Base-by-base conservation (phyloP, 257 asterid genomes). In the Orobanche coerulescens region DNA sequence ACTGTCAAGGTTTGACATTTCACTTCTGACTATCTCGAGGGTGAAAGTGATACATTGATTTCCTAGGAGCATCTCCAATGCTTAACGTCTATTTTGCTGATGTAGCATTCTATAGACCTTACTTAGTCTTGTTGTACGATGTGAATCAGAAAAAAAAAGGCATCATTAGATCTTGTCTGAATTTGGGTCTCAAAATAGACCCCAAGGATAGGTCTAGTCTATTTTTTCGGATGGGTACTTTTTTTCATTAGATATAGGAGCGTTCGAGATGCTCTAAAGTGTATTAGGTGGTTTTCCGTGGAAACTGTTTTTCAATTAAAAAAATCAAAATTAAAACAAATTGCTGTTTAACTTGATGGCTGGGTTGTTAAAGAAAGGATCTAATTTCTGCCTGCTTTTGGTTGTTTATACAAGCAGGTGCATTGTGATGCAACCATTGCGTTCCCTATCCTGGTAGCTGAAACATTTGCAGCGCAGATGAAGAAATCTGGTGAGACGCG, bases 391-490 rank as follows among this genome's bases (percentile, higher is more conserved):
- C 28, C 4, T 37, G 14, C n/a, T 59, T 55, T 44, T 64, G 47
- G 10, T 61, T 43, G 1, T 42, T 81, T 49, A 19, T 58, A 8
- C 12, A 31, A 46, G 59, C 83, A 91, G 96, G 96, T 86, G 55
- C 98, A 88, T 25, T 88, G 96, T 63, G 96, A 88, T 71, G 96
- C 98, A 18, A 92, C 95, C 48, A 84, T 85, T 70, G 96, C 93
- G 19, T 91, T 91, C 65, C 96, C 98, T 31, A 74, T 91, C 23
- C 81, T 88, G 50, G 95, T 85, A 33, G 95, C 95, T 4, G 90
- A 85, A 80, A 85, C 97, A 58, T 88, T 92, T 80, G 98, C 95
- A 58, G 62, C 80, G 26, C 71, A 60, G 71, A 43, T 30, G 37
- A 59, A 75, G 40, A 66, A 69, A 39, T 39, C 47, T 30, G 30